Conservation (phyloP, 2,329 filamentous ascomycete species). For the Trichophyton rubrum region DNA sequence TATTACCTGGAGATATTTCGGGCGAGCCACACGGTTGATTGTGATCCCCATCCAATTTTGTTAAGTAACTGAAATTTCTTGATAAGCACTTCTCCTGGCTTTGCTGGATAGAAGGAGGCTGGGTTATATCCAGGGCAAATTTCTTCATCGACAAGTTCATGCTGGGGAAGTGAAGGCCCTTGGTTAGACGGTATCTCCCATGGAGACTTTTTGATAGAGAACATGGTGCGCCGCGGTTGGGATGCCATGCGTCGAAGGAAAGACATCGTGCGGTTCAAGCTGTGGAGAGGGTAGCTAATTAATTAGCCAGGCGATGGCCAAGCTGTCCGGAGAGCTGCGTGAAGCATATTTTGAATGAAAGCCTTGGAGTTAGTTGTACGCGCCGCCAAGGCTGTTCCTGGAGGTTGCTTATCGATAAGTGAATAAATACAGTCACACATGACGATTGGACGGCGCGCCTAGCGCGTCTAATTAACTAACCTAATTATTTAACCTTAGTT, state of each 20-base stretch:
- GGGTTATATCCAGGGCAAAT: conserved; percentile 7
- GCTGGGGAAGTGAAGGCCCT: not conserved
- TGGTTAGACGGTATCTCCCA: conserved; percentile 3
- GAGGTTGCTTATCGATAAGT: too few species aligned
- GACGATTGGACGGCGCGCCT: too few species aligned
- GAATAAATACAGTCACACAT: too few species aligned
- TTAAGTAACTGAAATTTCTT: conserved; percentile 11
- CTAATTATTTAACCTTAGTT: too few species aligned
- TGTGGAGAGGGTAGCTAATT: not conserved
- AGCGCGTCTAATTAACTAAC: too few species aligned
- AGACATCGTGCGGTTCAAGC: not conserved
- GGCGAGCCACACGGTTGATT: conserved; percentile 33
- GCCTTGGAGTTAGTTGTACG: too few species aligned
- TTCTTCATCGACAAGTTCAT: conserved; percentile 10
- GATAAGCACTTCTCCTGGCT: conserved; percentile 13
- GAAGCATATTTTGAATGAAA: too few species aligned
- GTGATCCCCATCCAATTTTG: conserved; percentile 27
- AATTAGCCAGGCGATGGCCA: too few species aligned
- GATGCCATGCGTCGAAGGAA: not conserved
- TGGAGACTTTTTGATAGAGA: not conserved
- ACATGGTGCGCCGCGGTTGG: not conserved
- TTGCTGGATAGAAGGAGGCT: conserved; percentile 13
- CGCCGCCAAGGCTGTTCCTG: too few species aligned
- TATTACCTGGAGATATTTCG: conserved; percentile 18
- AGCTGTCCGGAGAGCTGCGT: too few species aligned